These are phyloP conservation scores for Tolypocladium tundrense DNA, from an alignment of 2,329 filamentous ascomycete genomes.

Conservation along the genomic window DNA sequence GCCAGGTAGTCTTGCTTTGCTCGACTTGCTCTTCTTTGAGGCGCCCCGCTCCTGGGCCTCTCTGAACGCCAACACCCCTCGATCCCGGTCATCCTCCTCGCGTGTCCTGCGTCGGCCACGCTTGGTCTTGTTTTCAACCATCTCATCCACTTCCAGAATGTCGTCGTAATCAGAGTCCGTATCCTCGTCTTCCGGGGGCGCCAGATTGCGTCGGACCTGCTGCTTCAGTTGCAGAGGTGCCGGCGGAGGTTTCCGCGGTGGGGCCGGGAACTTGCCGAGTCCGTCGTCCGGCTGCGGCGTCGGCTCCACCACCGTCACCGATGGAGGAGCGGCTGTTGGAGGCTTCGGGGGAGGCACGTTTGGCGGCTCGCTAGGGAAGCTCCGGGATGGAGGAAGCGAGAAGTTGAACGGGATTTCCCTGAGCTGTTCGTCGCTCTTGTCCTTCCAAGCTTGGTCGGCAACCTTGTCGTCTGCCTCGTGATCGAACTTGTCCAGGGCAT, in stretches of 20 bases:
- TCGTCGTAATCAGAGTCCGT: constrained; percentile 81
- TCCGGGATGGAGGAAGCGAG: constrained; percentile 45
- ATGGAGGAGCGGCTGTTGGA: constrained; percentile 27
- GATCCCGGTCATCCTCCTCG: constrained; percentile 74
- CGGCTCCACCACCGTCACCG: constrained; percentile 30
- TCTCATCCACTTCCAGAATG: constrained; percentile 57
- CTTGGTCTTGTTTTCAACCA: constrained; percentile 43
- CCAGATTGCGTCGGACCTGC: constrained; percentile 11
- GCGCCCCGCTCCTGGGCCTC: constrained; percentile 61
- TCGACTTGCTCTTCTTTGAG: constrained; percentile 60
- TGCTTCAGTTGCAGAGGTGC: constrained; percentile 63
- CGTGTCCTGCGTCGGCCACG: constrained; percentile 75
- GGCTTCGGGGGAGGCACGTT: constrained; percentile 41
- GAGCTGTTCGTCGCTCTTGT: constrained; percentile 29
- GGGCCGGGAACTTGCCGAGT: constrained; percentile 44
- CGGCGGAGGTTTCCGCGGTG: constrained; percentile 72
- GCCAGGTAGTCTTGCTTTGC: constrained; percentile 15
- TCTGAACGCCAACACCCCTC: constrained; percentile 56
- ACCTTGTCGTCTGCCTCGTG: constrained; percentile 41
- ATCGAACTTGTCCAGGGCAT: constrained; percentile 47
- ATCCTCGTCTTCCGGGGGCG: constrained; percentile 43
- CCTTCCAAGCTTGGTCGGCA: constrained; percentile 34
- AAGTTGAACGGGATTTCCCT: constrained; percentile 40
- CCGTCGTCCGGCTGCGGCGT: constrained; percentile 34
- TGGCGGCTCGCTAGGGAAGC: constrained; percentile 40